Evolutionary conservation across 2,329 filamentous ascomycete genomes (phyloP).

Genomic region (Cordyceps fumosorosea): DNA sequence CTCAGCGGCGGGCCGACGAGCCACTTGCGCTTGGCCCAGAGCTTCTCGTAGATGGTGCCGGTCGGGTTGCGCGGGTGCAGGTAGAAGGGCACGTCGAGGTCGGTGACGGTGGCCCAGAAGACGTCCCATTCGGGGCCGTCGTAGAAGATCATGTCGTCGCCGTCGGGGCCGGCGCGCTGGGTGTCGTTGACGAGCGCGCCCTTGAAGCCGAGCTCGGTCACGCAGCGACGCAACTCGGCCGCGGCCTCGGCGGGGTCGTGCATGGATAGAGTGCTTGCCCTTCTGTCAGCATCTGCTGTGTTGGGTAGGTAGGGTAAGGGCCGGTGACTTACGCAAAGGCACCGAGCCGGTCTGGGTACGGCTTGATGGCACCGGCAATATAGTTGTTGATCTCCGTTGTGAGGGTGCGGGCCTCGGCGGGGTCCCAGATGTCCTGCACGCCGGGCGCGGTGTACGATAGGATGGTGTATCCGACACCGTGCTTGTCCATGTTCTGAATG

Average conservation of each 20-base stretch:
- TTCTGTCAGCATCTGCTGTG: background rate
- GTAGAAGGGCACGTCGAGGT: conserved; percentile 59
- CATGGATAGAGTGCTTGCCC: conserved; percentile 39
- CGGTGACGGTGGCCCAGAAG: conserved; percentile 52
- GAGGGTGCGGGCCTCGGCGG: conserved; percentile 32
- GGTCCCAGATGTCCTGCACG: conserved; percentile 38
- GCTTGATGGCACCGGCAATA: conserved; percentile 31
- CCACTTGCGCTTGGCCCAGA: conserved; percentile 53
- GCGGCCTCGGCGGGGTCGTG: conserved; percentile 45
- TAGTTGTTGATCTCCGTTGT: conserved; percentile 39
- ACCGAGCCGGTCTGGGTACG: conserved; percentile 34
- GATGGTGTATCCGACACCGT: conserved; percentile 43
- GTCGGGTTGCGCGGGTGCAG: conserved; percentile 55
- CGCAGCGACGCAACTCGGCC: conserved; percentile 44
- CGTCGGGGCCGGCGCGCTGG: conserved; percentile 51
- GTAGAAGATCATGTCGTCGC: conserved; percentile 58
- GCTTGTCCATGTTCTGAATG: conserved; percentile 36
- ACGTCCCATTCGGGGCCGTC: conserved; percentile 53
- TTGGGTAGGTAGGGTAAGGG: background rate
- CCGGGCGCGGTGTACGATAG: conserved; percentile 43
- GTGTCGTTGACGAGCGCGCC: conserved; percentile 57
- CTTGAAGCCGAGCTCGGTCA: conserved; percentile 54
- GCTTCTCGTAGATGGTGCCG: conserved; percentile 48
- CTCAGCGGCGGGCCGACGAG: conserved; percentile 53
- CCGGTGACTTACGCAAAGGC: conserved; percentile 34